Evolutionary conservation across 164 flowering plant species (phyloP).

Genomic region (Buxus sempervirens): DNA sequence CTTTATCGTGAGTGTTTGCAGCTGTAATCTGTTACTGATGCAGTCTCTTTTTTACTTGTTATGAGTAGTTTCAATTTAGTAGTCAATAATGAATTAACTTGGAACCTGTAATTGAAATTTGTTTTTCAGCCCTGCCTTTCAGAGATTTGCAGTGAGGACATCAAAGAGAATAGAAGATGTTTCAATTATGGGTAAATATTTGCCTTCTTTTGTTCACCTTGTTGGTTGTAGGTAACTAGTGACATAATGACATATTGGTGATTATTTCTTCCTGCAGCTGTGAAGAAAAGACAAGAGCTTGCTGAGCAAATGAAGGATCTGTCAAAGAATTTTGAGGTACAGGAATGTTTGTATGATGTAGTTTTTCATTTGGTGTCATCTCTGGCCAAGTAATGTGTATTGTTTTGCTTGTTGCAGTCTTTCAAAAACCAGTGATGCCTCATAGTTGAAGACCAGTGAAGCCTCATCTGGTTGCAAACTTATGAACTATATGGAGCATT

Average conservation of each 20-base stretch:
- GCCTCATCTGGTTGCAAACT: too few relatives aligned
- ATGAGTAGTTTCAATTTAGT: too few relatives aligned
- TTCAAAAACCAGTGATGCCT: conserved; percentile 23
- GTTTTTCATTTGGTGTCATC: neutral
- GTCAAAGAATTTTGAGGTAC: conserved; percentile 43
- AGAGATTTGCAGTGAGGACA: conserved; percentile 93
- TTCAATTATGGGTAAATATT: conserved; percentile 37
- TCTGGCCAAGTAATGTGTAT: neutral
- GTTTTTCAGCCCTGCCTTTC: conserved; percentile 59
- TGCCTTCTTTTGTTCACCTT: too few relatives aligned
- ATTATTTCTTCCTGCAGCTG: conserved; percentile 39
- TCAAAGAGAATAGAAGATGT: conserved; percentile 55
- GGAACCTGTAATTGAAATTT: neutral
- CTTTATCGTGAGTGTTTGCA: too few relatives aligned
- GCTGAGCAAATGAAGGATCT: conserved; percentile 59
- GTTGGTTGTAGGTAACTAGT: too few relatives aligned
- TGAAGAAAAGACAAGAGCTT: conserved; percentile 43
- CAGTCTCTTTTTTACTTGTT: too few relatives aligned
- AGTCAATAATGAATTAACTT: neutral
- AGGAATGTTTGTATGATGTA: neutral
- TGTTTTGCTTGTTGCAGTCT: conserved; percentile 18
- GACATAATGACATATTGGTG: neutral
- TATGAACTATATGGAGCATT: too few relatives aligned
- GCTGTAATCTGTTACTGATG: too few relatives aligned
- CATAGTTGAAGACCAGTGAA: too few relatives aligned